Evolutionary conservation across 23 red algal species (phyloP), one percentile per base, ranked within the genome.

Genomic region (Agarophyton chilense): DNA sequence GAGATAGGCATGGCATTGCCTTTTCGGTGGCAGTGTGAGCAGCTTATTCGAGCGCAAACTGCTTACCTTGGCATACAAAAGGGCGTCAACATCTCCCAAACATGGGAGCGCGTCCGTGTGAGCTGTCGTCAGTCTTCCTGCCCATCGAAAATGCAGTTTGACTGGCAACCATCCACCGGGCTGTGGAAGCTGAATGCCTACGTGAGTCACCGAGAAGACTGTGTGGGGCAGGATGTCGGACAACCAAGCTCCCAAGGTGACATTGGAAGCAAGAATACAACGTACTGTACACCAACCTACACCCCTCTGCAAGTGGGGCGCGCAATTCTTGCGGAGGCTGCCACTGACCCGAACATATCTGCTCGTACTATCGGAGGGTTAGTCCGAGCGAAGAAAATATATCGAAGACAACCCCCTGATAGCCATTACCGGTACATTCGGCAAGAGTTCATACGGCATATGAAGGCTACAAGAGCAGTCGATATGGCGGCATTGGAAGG

Each of bases 31-130:
- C 65, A 75, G 32, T 88, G 68, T 66, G 72, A 88, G 29, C 65
- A 88, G 21, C 56, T 88, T 17, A 88, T 88, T 24, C 65, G 67
- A 11, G 84, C 84, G n/a, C n/a, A n/a, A n/a, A n/a, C n/a, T n/a
- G n/a, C n/a, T n/a, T n/a, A n/a, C n/a, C n/a, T n/a, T n/a, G n/a
- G n/a, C n/a, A n/a, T n/a, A n/a, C n/a, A n/a, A n/a, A n/a, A n/a
- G n/a, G n/a, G n/a, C n/a, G n/a, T n/a, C n/a, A n/a, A n/a, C n/a
- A n/a, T n/a, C n/a, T n/a, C n/a, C n/a, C n/a, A n/a, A n/a, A n/a
- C 13, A 44, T 54, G n/a, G n/a, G n/a, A n/a, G n/a, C n/a, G n/a
- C n/a, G n/a, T n/a, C n/a, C n/a, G n/a, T n/a, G n/a, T n/a, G n/a
- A n/a, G n/a, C n/a, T n/a, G n/a, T n/a, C n/a, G n/a, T n/a, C n/a